Evolutionary conservation across 805 yeast species (phyloP), one percentile per base, ranked within the genome.

Genomic region (Schizosaccharomyces octosporus): DNA sequence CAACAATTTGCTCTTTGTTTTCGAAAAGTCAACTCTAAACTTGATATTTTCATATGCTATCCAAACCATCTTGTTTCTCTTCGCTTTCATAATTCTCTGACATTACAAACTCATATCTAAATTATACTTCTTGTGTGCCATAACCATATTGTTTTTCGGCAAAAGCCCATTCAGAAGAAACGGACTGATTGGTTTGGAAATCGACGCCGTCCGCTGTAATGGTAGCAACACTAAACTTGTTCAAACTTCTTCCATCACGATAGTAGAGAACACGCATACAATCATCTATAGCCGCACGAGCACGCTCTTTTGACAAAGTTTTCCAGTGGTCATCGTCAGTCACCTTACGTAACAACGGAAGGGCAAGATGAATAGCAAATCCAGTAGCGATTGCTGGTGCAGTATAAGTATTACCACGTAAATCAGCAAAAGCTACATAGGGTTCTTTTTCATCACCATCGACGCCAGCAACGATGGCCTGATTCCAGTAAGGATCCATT

Each of bases 401-500:
- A 3, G 86, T 78, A 72, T 86, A 93, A 2, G 95, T 79, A 32
- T 88, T 95, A 60, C 99, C 99, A 63, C 89, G 78, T 64, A 93
- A 75, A 71, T 93, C 96, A 58, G 88, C 95, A 69, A 86, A 89
- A 66, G 83, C 82, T 69, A 93, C 76, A 67, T 85, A 85, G 4
- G 48, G 60, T 57, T 93, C 87, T 66, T 79, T 77, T 59, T 74
- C 77, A 51, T 81, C 81, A 65, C 79, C 81, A 29, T 41, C 54
- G n/a, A 43, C 48, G 36, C 99, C 99, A 15, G 88, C 96, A 61
- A 93, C 97, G 62, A 93, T 76, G 48, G 85, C 74, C 0, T 97
- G 84, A 72, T 93, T 93, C 97, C 97, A 93, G 65, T 88, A 77
- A 29, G 99, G 99, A 71, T 93, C 81, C 90, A 93, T 83, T 72